These are phyloP conservation scores for Populus alba DNA, from an alignment of 345 rosid species.

Conservation along the genomic window DNA sequence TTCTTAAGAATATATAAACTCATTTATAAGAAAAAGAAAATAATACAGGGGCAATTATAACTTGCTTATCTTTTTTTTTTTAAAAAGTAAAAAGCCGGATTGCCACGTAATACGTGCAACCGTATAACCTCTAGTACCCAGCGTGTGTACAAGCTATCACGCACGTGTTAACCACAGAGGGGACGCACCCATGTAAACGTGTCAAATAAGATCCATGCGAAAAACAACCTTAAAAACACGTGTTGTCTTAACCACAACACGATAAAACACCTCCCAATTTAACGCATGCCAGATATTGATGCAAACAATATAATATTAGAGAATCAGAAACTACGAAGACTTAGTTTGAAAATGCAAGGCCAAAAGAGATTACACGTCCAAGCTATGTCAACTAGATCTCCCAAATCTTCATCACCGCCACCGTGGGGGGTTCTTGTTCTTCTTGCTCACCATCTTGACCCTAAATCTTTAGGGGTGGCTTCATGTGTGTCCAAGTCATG, in stretches of 20 bases:
- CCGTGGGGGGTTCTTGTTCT: conserved; percentile 43
- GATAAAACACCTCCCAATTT: not conserved
- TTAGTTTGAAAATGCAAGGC: not conserved
- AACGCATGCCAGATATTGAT: not conserved
- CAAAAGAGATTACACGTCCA: not conserved
- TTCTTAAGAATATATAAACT: no score
- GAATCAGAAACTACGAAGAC: no score
- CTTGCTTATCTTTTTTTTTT: no score
- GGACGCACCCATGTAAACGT: not conserved
- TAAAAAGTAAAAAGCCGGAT: no score
- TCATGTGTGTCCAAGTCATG: conserved; percentile 47
- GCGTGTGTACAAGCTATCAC: not conserved
- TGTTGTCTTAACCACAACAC: not conserved
- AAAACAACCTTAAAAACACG: not conserved
- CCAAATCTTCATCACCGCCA: conserved; percentile 9
- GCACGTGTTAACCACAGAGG: not conserved
- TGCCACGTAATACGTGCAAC: no score
- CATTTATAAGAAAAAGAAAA: no score
- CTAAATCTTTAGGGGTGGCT: conserved; percentile 41
- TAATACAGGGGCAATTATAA: no score
- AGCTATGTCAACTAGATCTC: not conserved
- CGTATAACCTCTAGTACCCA: no score
- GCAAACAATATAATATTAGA: not conserved
- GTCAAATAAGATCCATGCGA: not conserved
- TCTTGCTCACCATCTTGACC: conserved; percentile 41